A percentile compares a stretch with the other conserved stretches of the same genome.
Conservation (phyloP, 1,284 basidiomycete species). For the Puccinia polysora region DNA sequence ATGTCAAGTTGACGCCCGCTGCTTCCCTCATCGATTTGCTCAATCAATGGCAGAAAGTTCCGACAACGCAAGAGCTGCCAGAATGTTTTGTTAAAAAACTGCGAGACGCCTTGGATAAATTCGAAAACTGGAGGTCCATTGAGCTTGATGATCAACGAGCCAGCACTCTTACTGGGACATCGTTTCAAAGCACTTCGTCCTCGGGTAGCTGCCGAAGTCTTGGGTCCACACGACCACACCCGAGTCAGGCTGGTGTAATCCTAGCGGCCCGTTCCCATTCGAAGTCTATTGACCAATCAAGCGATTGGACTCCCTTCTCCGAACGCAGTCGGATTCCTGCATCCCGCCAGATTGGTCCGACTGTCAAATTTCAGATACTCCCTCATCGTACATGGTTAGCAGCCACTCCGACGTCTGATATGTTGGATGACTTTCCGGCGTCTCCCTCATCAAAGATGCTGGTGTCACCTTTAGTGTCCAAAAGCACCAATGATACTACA, state of each 20-base stretch:
- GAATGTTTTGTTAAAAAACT: background rate
- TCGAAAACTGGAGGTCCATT: background rate
- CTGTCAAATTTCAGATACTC: background rate
- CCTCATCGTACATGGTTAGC: background rate
- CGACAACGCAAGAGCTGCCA: background rate
- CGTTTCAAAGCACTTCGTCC: background rate
- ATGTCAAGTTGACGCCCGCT: background rate
- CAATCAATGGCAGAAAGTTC: slow-evolving; percentile 7
- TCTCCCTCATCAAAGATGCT: too few species aligned
- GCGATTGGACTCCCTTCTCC: slow-evolving; percentile 3
- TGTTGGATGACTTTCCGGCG: too few species aligned
- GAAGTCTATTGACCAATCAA: background rate
- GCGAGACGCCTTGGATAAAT: background rate
- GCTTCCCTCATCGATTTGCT: slow-evolving; percentile 13
- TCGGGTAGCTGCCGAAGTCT: background rate
- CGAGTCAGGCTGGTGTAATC: background rate
- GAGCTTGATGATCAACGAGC: background rate
- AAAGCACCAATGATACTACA: too few species aligned
- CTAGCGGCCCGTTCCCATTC: background rate
- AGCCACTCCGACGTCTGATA: background rate
- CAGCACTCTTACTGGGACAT: background rate
- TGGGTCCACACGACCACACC: background rate
- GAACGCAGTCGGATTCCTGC: slow-evolving; percentile 13
- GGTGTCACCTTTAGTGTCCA: too few species aligned
- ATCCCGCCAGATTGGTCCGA: background rate